A percentile compares a stretch with the other conserved stretches of the same genome.
These are phyloP conservation scores for Candida glucosophila DNA, from an alignment of 1,139 yeast species.

Conservation along the genomic window DNA sequence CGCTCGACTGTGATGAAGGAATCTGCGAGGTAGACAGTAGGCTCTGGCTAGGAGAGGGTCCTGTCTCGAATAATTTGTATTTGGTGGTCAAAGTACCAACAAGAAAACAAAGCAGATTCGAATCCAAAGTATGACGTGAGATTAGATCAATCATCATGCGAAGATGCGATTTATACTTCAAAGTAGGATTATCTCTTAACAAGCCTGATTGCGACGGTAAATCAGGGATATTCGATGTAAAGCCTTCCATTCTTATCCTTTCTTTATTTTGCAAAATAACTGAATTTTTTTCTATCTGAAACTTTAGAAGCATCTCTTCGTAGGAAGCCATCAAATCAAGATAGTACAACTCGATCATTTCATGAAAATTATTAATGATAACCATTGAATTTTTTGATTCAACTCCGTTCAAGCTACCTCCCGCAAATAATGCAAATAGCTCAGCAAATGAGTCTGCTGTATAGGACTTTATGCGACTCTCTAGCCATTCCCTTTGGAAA, in stretches of 20 bases:
- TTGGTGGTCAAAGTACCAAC: constrained; percentile 25
- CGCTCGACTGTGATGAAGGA: not conserved
- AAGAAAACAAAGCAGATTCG: constrained; percentile 20
- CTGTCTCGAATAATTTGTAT: constrained; percentile 7
- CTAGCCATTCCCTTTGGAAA: constrained; percentile 13
- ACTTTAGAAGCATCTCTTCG: constrained; percentile 27
- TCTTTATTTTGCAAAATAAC: constrained; percentile 13
- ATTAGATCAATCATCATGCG: constrained; percentile 17
- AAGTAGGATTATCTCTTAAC: constrained; percentile 21
- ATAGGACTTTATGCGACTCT: constrained; percentile 9
- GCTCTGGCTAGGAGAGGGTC: not conserved
- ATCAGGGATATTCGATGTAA: constrained; percentile 15
- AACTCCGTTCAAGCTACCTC: too few relatives aligned
- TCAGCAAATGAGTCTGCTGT: constrained; percentile 21
- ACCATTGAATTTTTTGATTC: constrained; percentile 10
- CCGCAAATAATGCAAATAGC: constrained; percentile 9
- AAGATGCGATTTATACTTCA: constrained; percentile 26
- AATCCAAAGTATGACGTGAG: constrained; percentile 14
- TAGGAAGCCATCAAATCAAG: constrained; percentile 25
- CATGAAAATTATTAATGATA: constrained; percentile 28
- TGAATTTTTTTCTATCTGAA: constrained; percentile 21
- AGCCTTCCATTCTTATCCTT: constrained; percentile 16
- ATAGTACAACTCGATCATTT: constrained; percentile 26
- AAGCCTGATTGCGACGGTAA: constrained; percentile 26
- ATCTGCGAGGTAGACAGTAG: not conserved